phyloP scores from a whole-genome alignment of 768 basidiomycete genomes.

The Sporobolomyces pararoseus region DNA sequence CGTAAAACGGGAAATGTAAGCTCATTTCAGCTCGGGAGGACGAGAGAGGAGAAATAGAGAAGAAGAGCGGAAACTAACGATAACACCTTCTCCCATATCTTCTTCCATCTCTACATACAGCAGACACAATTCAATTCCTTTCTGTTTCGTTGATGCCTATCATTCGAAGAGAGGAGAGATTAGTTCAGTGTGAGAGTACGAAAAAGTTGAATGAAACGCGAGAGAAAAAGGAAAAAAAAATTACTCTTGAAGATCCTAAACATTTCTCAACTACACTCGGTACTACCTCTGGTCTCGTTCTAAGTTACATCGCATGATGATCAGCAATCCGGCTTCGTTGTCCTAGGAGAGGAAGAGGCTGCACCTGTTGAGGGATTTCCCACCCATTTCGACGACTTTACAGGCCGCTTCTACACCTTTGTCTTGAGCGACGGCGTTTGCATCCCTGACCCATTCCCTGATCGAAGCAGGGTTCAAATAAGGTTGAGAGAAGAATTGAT shows the following conservation, averaged over 20 bases:
- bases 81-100: conserved; percentile 66
- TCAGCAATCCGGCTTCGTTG: not conserved
- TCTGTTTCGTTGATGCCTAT: conserved; percentile 80
- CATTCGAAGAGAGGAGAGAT: not conserved
- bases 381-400: conserved; percentile 81
- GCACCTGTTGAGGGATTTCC: conserved; percentile 70
- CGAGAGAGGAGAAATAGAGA: too few relatives aligned
- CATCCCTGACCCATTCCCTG: conserved; percentile 66
- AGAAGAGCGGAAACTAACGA: conserved; percentile 59
- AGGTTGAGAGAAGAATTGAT: conserved; percentile 83
- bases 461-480: conserved; percentile 77
- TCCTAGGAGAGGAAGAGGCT: not conserved
- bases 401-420: conserved; percentile 88
- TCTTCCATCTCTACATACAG: conserved; percentile 95
- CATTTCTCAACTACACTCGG: conserved; percentile 95
- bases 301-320: not conserved
- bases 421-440: conserved; percentile 97
- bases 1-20: not conserved
- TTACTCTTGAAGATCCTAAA: conserved; percentile 62
- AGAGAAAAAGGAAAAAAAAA: not conserved
- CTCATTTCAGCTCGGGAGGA: not conserved
- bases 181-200: not conserved
- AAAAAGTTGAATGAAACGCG: not conserved
- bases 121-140: conserved; percentile 76
- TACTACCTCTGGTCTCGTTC: conserved; percentile 72